phyloP scores from a whole-genome alignment of 2,329 filamentous ascomycete species.

The Botrytis cinerea region DNA sequence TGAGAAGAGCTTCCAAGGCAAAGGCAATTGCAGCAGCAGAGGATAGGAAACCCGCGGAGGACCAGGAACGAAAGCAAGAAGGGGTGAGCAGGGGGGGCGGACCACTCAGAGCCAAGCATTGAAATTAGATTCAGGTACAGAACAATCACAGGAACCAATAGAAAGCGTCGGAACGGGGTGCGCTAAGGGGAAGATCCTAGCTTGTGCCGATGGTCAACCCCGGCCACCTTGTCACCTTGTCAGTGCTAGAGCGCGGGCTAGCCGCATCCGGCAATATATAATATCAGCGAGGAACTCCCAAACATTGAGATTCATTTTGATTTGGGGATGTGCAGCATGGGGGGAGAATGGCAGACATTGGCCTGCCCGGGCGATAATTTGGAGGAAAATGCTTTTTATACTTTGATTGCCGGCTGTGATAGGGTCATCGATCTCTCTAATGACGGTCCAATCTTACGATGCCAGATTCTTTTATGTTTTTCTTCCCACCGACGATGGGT shows the following conservation, averaged over 20 bases:
- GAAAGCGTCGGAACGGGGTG: accelerated
- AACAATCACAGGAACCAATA: neutral
- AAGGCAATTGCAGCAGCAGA: neutral
- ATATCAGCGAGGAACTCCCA: neutral
- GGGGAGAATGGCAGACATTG: neutral
- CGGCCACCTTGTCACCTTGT: neutral
- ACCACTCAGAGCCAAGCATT: neutral
- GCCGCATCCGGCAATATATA: neutral
- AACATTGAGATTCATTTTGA: conserved; percentile 15
- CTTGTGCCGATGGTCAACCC: accelerated
- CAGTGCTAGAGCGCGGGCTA: neutral
- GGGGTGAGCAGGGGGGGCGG: conserved; percentile 3
- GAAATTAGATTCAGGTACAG: conserved; percentile 15
- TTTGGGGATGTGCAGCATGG: neutral
- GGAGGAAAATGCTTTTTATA: neutral
- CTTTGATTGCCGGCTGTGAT: neutral
- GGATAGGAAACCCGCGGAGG: conserved; percentile 1
- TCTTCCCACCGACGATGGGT: neutral
- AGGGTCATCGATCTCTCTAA: neutral
- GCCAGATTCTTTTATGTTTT: neutral
- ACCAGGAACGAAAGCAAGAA: conserved; percentile 8
- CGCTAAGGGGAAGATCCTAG: neutral
- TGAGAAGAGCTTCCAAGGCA: conserved; percentile 7
- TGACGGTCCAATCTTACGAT: neutral
- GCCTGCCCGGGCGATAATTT: neutral